A percentile compares a stretch with the other conserved stretches of the same genome.
phyloP scores from a whole-genome alignment of 352 stramenopile species.

The Phytophthora pistaciae region DNA sequence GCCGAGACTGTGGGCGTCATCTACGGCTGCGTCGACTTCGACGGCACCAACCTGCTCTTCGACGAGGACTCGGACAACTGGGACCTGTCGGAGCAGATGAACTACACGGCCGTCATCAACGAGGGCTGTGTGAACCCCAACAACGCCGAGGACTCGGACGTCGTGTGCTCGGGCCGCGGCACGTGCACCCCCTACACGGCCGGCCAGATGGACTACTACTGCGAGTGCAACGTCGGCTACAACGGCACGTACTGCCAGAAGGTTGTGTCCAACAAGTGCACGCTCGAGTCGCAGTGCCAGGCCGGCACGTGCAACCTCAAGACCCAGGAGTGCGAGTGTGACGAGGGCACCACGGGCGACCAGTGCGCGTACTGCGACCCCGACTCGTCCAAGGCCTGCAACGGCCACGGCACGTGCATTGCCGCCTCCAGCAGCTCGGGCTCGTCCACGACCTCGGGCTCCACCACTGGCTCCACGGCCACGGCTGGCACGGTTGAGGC shows the following conservation, averaged over 20 bases:
- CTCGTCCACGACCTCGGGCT: slow-evolving; percentile 35
- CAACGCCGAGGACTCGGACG: slow-evolving; percentile 58
- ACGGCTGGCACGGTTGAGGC: slow-evolving; percentile 18
- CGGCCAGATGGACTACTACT: slow-evolving; percentile 65
- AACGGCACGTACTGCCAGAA: slow-evolving; percentile 82
- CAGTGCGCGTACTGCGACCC: slow-evolving; percentile 81
- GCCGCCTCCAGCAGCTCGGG: slow-evolving; percentile 33
- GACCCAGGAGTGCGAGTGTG: slow-evolving; percentile 73
- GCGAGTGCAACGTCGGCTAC: slow-evolving; percentile 81
- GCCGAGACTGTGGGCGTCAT: slow-evolving; percentile 60
- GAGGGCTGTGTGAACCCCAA: slow-evolving; percentile 71
- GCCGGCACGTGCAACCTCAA: slow-evolving; percentile 72
- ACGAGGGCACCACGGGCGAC: slow-evolving; percentile 64
- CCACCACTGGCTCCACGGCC: slow-evolving; percentile 27
- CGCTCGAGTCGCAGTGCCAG: slow-evolving; percentile 67
- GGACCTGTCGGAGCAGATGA: slow-evolving; percentile 60
- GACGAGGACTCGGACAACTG: slow-evolving; percentile 56
- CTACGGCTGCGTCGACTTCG: slow-evolving; percentile 85
- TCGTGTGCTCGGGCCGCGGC: slow-evolving; percentile 82
- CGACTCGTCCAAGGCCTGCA: slow-evolving; percentile 59
- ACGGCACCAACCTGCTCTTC: slow-evolving; percentile 68
- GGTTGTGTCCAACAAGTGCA: slow-evolving; percentile 79
- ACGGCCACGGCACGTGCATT: slow-evolving; percentile 64
- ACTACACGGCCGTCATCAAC: slow-evolving; percentile 66
- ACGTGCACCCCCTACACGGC: slow-evolving; percentile 61